These are phyloP conservation scores for Stagonosporopsis tanaceti DNA, from an alignment of 2,329 filamentous ascomycete species.

Conservation along the genomic window DNA sequence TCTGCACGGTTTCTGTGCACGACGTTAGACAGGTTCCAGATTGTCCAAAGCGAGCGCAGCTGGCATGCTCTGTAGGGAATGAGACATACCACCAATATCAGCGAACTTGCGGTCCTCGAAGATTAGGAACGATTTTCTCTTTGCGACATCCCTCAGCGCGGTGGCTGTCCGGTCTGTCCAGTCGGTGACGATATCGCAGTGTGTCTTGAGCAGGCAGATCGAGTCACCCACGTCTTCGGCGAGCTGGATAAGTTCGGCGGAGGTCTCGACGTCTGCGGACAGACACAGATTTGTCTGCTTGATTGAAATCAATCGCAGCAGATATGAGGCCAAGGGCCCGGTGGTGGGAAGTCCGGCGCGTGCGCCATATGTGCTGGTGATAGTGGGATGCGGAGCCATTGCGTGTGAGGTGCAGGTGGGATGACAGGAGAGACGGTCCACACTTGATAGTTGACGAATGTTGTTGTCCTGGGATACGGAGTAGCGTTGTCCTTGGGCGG, in stretches of 20 bases:
- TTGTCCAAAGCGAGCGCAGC: background rate
- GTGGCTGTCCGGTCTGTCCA: slow-evolving; percentile 64
- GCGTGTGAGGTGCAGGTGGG: slow-evolving; percentile 1
- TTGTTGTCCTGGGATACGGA: slow-evolving; percentile 9
- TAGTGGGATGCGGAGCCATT: slow-evolving; percentile 44
- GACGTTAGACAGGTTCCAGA: slow-evolving; percentile 6
- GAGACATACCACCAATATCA: slow-evolving; percentile 61
- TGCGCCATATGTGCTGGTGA: slow-evolving; percentile 55
- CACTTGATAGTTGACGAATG: slow-evolving; percentile 6
- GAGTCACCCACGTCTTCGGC: slow-evolving; percentile 67
- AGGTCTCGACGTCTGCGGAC: slow-evolving; percentile 65
- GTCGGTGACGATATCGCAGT: slow-evolving; percentile 69
- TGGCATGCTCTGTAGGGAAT: slow-evolving; percentile 3
- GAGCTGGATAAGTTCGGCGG: slow-evolving; percentile 62
- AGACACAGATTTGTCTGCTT: slow-evolving; percentile 63
- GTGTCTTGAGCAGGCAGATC: slow-evolving; percentile 68
- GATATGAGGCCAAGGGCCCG: slow-evolving; percentile 57
- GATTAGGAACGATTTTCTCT: slow-evolving; percentile 60
- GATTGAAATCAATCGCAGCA: slow-evolving; percentile 58
- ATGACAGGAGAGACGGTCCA: slow-evolving; percentile 4
- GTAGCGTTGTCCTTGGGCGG: background rate
- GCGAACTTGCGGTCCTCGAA: slow-evolving; percentile 66
- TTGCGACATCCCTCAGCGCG: slow-evolving; percentile 57
- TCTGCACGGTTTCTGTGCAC: slow-evolving; percentile 60
- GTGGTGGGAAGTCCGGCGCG: slow-evolving; percentile 54